A percentile compares a stretch with the other conserved stretches of the same genome.
These are phyloP conservation scores for Myrica gale DNA, from an alignment of 306 rosid species.

Conservation along the genomic window DNA sequence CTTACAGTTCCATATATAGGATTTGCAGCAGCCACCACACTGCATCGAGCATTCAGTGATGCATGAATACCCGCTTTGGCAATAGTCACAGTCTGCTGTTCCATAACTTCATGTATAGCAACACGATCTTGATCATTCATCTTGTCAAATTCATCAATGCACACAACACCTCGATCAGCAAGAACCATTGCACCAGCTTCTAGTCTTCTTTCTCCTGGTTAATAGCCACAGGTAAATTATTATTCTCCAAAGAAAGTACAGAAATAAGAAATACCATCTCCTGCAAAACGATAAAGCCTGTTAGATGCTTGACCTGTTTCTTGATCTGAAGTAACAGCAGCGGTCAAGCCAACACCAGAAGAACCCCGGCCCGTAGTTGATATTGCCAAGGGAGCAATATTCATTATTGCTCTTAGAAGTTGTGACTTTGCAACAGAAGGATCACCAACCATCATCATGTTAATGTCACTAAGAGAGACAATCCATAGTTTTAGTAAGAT, in stretches of 20 bases:
- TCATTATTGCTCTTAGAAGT: constrained; percentile 89
- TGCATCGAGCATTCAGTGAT: constrained; percentile 94
- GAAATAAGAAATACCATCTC: not conserved
- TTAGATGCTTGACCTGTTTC: constrained; percentile 70
- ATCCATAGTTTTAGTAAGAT: constrained; percentile 12
- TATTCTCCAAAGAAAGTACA: constrained; percentile 1
- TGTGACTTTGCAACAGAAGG: constrained; percentile 99
- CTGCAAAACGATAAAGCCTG: constrained; percentile 2
- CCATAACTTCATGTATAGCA: constrained; percentile 99
- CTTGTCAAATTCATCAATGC: constrained; percentile 99
- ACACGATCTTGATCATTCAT: constrained; percentile 98
- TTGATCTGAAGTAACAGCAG: constrained; percentile 98
- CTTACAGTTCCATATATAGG: constrained; percentile 99
- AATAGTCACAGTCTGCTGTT: constrained; percentile 97
- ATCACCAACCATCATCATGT: constrained; percentile 99
- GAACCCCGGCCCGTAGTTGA: constrained; percentile 99
- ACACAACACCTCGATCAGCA: constrained; percentile 98
- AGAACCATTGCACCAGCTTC: constrained; percentile 99
- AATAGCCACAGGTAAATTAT: constrained; percentile 18
- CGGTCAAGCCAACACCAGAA: constrained; percentile 98
- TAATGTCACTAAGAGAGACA: constrained; percentile 71
- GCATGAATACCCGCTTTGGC: constrained; percentile 99
- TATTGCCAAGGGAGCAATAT: constrained; percentile 93
- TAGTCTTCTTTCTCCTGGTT: constrained; percentile 90
- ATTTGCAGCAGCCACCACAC: constrained; percentile 99